Evolutionary conservation across 2,329 filamentous ascomycete species (phyloP).

Genomic region (Cytospora schulzeri): DNA sequence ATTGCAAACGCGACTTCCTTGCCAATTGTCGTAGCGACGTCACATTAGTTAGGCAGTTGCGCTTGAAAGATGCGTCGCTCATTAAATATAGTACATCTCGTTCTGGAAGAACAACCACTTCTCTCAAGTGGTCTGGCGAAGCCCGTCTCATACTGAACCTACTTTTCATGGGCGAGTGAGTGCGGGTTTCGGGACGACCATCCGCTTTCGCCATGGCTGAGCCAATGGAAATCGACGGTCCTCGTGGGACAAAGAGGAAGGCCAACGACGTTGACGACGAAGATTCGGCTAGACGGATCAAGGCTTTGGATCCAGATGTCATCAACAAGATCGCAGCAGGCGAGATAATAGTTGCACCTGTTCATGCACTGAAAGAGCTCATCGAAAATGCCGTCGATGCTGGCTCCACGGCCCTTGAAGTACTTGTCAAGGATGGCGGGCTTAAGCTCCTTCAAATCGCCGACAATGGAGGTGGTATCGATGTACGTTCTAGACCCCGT

Average conservation of each 20-base stretch:
- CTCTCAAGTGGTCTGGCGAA: background rate
- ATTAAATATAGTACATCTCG: background rate
- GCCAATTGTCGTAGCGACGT: background rate
- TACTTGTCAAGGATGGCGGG: conserved; percentile 91
- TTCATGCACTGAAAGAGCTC: conserved; percentile 93
- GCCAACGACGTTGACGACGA: conserved; percentile 39
- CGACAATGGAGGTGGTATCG: conserved; percentile 94
- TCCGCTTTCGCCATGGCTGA: conserved; percentile 37
- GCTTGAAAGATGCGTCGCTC: background rate
- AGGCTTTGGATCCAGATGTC: conserved; percentile 88
- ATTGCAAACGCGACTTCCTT: conserved; percentile 13
- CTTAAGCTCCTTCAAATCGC: conserved; percentile 95
- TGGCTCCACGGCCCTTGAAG: conserved; percentile 87
- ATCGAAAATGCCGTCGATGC: conserved; percentile 98
- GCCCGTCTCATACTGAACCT: background rate
- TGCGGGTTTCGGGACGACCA: background rate
- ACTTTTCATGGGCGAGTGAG: background rate
- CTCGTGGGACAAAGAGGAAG: conserved; percentile 53
- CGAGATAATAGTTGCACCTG: conserved; percentile 96
- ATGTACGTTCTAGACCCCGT: conserved; percentile 57
- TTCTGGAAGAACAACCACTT: background rate
- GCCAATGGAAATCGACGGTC: conserved; percentile 48
- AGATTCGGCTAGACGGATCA: conserved; percentile 22
- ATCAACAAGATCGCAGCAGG: conserved; percentile 98
- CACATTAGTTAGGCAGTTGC: conserved; percentile 3